A percentile compares a stretch with the other conserved stretches of the same genome.
These are phyloP conservation scores for Fusarium sp. DNA, from an alignment of 2,329 filamentous ascomycete genomes.

Conservation along the genomic window DNA sequence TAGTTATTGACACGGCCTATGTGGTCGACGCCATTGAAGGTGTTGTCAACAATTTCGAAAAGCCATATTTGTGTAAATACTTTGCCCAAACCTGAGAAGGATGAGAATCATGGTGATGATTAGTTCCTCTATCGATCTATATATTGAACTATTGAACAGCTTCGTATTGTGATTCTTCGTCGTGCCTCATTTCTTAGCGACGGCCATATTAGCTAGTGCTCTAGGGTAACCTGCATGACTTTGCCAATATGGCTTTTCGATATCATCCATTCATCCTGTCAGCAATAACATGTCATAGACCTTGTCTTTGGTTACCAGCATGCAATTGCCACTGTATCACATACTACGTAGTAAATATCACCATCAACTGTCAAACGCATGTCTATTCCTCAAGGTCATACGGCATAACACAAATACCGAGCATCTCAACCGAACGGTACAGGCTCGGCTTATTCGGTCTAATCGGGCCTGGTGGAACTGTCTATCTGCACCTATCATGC, in stretches of 20 bases:
- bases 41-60: not conserved
- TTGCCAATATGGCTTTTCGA: not conserved
- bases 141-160: not conserved
- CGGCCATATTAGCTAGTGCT: not conserved
- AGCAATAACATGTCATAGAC: not conserved
- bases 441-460: slow-evolving; percentile 23
- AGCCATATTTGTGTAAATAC: too few species aligned
- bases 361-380: not conserved
- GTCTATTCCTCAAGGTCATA: slow-evolving; percentile 11
- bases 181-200: not conserved
- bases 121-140: too few species aligned
- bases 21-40: not conserved
- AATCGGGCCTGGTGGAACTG: slow-evolving; percentile 16
- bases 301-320: not conserved
- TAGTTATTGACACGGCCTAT: too few species aligned
- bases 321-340: not conserved
- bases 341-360: not conserved
- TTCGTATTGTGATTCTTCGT: not conserved
- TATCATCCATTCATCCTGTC: not conserved
- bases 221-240: not conserved
- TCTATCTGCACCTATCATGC: slow-evolving; percentile 27
- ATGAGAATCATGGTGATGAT: not conserved
- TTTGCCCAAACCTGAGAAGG: too few species aligned
- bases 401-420: not conserved
- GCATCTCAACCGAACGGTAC: slow-evolving; percentile 9